A percentile compares a stretch with the other conserved stretches of the same genome.
phyloP scores from a whole-genome alignment of 805 yeast species.

The Sporopachydermia quercuum region DNA sequence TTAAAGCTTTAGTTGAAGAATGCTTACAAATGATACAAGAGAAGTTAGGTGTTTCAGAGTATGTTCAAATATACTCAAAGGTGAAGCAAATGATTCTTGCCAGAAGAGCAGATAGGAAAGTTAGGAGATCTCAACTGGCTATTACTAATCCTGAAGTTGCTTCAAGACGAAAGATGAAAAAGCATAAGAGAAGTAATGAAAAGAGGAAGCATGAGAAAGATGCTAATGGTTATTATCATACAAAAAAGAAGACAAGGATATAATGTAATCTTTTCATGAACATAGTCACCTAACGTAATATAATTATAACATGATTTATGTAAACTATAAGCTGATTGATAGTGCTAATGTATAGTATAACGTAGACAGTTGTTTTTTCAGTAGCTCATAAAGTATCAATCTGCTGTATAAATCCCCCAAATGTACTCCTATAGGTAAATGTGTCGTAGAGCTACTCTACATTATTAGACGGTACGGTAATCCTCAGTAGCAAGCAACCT shows the following conservation, averaged over 20 bases:
- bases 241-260: conserved; percentile 35
- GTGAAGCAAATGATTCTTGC: conserved; percentile 46
- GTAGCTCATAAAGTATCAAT: too few species aligned
- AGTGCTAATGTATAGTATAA: too few species aligned
- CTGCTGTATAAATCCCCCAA: too few species aligned
- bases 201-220: conserved; percentile 64
- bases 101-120: conserved; percentile 62
- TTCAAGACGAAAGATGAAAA: conserved; percentile 64
- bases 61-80: conserved; percentile 40
- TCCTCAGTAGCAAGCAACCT: too few species aligned
- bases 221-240: conserved; percentile 59
- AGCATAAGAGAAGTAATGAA: conserved; percentile 62
- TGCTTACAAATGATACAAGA: conserved; percentile 52
- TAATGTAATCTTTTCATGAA: too few species aligned
- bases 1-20: conserved; percentile 40
- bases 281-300: too few species aligned
- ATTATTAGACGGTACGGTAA: too few species aligned
- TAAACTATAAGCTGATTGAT: too few species aligned
- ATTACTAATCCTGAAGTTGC: conserved; percentile 67
- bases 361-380: too few species aligned
- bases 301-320: too few species aligned
- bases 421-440: too few species aligned
- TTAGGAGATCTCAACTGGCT: conserved; percentile 61
- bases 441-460: too few species aligned
- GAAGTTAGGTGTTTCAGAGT: conserved; percentile 59